Conservation (phyloP, 2,329 filamentous ascomycete species). For the Fusarium beomiforme region DNA sequence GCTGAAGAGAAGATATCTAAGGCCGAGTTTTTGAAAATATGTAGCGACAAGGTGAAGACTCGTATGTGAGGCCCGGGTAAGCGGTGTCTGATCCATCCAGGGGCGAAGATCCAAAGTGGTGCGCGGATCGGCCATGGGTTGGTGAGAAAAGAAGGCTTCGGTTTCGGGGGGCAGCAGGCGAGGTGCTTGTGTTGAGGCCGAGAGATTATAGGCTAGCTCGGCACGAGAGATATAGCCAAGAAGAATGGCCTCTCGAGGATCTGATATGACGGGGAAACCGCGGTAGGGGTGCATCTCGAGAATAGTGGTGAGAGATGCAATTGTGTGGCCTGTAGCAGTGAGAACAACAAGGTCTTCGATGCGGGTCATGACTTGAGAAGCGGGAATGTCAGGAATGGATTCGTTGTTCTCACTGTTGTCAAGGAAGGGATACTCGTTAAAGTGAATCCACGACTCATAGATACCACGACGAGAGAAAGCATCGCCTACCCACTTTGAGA, state of each 20-base stretch:
- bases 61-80: slow-evolving; percentile 82
- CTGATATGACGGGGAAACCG: slow-evolving; percentile 90
- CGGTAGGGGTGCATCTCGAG: slow-evolving; percentile 81
- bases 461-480: slow-evolving; percentile 92
- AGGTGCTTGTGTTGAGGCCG: slow-evolving; percentile 62
- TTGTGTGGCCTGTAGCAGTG: slow-evolving; percentile 87
- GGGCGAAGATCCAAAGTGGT: slow-evolving; percentile 87
- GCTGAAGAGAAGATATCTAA: slow-evolving; percentile 89
- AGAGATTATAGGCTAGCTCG: slow-evolving; percentile 84
- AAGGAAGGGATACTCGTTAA: slow-evolving; percentile 94
- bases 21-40: slow-evolving; percentile 94
- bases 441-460: slow-evolving; percentile 97
- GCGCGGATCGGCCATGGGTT: slow-evolving; percentile 80
- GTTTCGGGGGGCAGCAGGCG: slow-evolving; percentile 74
- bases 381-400: slow-evolving; percentile 81
- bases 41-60: slow-evolving; percentile 85
- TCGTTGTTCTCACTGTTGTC: slow-evolving; percentile 86
- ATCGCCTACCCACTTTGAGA: slow-evolving; percentile 98
- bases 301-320: slow-evolving; percentile 76
- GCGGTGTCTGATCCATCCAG: slow-evolving; percentile 99
- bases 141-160: slow-evolving; percentile 85
- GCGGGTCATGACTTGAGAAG: slow-evolving; percentile 90
- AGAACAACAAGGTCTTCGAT: slow-evolving; percentile 91
- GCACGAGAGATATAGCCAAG: slow-evolving; percentile 94
- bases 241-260: slow-evolving; percentile 79